Evolutionary conservation across 169 alveolate species (phyloP).

Genomic region (Cryptosporidium xiaoi): DNA sequence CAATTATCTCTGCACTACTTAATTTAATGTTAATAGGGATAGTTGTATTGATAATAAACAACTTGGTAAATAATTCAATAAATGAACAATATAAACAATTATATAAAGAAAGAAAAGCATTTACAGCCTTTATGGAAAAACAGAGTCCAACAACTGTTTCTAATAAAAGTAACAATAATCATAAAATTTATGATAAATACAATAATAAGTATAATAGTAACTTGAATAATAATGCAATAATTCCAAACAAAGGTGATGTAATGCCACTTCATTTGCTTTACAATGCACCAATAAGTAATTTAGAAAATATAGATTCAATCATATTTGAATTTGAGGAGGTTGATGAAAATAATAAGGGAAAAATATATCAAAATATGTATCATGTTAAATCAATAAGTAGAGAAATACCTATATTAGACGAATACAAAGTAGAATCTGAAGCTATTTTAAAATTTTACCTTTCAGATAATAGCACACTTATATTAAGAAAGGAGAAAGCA

Average conservation of each 20-base stretch:
- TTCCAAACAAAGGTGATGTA: background rate
- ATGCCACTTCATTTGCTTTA: constrained; percentile 45
- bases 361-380: constrained; percentile 20
- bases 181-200: too few species aligned
- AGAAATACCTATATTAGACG: background rate
- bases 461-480: constrained; percentile 7
- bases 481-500: constrained; percentile 31
- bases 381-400: constrained; percentile 54
- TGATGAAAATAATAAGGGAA: constrained; percentile 1
- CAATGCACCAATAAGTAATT: constrained; percentile 44
- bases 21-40: constrained; percentile 32
- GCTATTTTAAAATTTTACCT: constrained; percentile 43
- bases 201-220: background rate
- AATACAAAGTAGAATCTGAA: background rate
- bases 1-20: constrained; percentile 16
- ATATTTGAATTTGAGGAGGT: constrained; percentile 42
- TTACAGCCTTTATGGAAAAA: constrained; percentile 16
- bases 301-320: constrained; percentile 65
- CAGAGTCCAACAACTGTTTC: background rate
- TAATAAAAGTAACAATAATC: too few species aligned
- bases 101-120: constrained; percentile 3
- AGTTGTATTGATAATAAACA: constrained; percentile 13
- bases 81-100: constrained; percentile 14
- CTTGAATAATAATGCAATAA: too few species aligned
- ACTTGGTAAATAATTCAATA: constrained; percentile 3